phyloP scores from a whole-genome alignment of 768 basidiomycete genomes.

The Suillus spraguei region DNA sequence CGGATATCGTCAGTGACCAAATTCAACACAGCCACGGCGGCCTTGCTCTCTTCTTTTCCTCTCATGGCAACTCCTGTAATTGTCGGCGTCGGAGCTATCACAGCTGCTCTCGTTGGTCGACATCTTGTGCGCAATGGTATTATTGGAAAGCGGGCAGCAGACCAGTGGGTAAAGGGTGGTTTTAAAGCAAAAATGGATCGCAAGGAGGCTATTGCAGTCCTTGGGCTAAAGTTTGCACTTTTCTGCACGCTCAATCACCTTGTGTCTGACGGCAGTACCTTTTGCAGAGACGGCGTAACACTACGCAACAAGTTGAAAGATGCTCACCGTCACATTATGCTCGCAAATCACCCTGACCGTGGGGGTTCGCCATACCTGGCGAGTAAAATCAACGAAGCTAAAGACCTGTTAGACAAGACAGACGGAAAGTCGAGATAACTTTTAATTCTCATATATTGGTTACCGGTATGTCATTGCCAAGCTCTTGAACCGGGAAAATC shows the following conservation, averaged over 20 bases:
- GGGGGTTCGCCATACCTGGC: conserved; percentile 98
- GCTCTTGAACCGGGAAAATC: conserved; percentile 18
- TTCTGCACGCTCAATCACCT: conserved; percentile 1
- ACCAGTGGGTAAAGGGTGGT: conserved; percentile 91
- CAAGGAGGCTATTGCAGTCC: conserved; percentile 87
- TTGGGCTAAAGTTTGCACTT: conserved; percentile 82
- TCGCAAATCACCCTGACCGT: conserved; percentile 97
- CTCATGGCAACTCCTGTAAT: conserved; percentile 79
- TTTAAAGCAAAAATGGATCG: conserved; percentile 97
- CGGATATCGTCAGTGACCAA: neutral
- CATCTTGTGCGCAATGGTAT: conserved; percentile 66
- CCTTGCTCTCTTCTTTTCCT: conserved; percentile 7
- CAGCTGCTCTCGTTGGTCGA: conserved; percentile 75
- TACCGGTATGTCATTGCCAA: neutral
- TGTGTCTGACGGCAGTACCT: neutral
- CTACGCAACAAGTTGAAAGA: conserved; percentile 87
- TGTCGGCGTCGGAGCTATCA: conserved; percentile 75
- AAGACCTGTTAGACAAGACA: conserved; percentile 86
- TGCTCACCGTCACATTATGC: conserved; percentile 95
- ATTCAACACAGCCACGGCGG: conserved; percentile 3
- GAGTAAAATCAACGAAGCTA: conserved; percentile 99
- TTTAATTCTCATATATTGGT: neutral
- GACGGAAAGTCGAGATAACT: conserved; percentile 47
- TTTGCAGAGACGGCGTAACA: conserved; percentile 73
- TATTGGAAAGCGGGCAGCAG: conserved; percentile 60